Conservation (phyloP, 257 asterid genomes). For the Buddleja alternifolia region DNA sequence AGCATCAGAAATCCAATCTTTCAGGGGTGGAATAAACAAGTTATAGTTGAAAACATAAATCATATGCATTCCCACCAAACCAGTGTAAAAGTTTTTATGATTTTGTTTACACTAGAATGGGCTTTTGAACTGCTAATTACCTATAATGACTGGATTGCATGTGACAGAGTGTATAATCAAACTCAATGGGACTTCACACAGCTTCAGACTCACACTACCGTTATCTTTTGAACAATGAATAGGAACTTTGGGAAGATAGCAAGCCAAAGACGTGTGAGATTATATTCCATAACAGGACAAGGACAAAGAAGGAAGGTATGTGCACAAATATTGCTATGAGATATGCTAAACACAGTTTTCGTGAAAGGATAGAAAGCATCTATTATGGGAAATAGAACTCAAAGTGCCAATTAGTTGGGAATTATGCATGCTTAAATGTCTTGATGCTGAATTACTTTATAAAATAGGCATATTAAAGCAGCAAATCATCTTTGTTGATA, state of each 20-base stretch:
- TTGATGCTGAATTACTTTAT: neutral
- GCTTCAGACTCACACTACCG: neutral
- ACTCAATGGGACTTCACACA: neutral
- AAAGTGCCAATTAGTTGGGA: neutral
- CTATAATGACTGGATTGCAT: no score
- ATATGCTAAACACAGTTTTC: neutral
- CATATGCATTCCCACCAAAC: neutral
- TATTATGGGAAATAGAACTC: neutral
- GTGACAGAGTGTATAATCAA: no score
- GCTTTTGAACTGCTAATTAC: neutral
- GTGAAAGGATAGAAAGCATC: neutral
- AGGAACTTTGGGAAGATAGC: neutral
- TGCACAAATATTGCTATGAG: neutral
- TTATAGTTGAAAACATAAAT: neutral
- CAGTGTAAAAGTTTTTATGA: neutral
- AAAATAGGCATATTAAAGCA: slow-evolving; percentile 1
- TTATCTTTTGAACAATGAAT: neutral
- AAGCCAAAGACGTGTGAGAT: neutral
- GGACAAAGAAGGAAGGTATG: neutral
- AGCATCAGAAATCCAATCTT: neutral
- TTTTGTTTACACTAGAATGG: neutral
- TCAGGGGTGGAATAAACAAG: slow-evolving; percentile 5
- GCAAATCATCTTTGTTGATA: neutral
- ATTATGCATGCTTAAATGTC: neutral
- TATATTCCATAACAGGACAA: slow-evolving; percentile 11